phyloP scores from a whole-genome alignment of 2,329 filamentous ascomycete genomes.

The Fusarium sulawesiense region DNA sequence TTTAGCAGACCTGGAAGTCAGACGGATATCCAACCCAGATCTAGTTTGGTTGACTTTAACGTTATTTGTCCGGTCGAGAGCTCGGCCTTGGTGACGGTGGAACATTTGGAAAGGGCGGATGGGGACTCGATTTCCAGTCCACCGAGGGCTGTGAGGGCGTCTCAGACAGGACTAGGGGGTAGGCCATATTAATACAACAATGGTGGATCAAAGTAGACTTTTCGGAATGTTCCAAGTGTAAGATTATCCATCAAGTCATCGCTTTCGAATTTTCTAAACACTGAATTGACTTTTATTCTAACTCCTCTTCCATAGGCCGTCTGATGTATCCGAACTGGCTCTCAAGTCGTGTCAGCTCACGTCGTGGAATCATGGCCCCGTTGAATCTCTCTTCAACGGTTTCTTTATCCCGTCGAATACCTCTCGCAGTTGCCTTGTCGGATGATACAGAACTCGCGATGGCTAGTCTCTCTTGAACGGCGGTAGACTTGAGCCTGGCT shows the following conservation, averaged over 20 bases:
- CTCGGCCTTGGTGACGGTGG: not conserved
- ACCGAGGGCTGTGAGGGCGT: accelerated
- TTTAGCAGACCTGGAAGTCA: constrained; percentile 22
- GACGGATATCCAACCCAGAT: not conserved
- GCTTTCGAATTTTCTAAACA: too few relatives aligned
- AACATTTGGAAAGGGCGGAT: not conserved
- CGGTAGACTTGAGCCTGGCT: too few relatives aligned
- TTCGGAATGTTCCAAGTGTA: too few relatives aligned
- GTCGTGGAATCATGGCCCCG: not conserved
- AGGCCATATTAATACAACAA: not conserved
- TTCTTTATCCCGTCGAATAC: not conserved
- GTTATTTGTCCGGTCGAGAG: not conserved
- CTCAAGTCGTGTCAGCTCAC: accelerated
- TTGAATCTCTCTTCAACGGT: not conserved
- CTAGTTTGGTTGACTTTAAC: accelerated
- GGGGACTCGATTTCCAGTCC: not conserved
- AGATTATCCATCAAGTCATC: too few relatives aligned
- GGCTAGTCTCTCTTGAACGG: too few relatives aligned
- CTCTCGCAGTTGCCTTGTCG: too few relatives aligned
- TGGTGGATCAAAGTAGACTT: too few relatives aligned
- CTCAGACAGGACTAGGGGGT: not conserved
- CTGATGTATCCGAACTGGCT: not conserved
- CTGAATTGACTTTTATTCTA: too few relatives aligned
- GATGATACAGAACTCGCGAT: too few relatives aligned
- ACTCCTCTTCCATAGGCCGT: not conserved